phyloP scores from a whole-genome alignment of 139 green algal species.

The Tetratostichococcus sp. region DNA sequence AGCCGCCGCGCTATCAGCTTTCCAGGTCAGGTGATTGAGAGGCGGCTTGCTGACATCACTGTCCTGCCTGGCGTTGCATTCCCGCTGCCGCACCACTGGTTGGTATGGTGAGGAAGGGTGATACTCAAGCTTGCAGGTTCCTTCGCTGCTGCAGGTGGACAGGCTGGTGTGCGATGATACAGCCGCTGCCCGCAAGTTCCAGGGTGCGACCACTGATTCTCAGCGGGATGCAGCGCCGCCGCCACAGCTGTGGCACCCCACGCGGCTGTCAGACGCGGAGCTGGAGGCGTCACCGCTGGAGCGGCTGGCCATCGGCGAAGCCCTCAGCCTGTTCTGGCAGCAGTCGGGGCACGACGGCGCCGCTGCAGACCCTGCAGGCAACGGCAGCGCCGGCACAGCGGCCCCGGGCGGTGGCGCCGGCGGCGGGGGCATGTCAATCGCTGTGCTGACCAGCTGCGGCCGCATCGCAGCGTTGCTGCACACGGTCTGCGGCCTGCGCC shows the following conservation, averaged over 20 bases:
- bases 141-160: constrained; percentile 28
- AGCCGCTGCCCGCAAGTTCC: constrained; percentile 18
- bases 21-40: neutral
- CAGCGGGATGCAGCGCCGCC: constrained; percentile 10
- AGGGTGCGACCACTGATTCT: constrained; percentile 13
- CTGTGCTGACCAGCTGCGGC: neutral
- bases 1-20: neutral
- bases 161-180: constrained; percentile 29
- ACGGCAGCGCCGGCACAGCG: neutral
- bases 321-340: constrained; percentile 20
- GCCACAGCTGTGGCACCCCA: constrained; percentile 16
- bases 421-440: neutral
- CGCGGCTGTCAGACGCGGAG: constrained; percentile 21
- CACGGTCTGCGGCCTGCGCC: neutral
- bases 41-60: constrained; percentile 14
- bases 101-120: too few species aligned
- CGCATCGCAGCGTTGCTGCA: constrained; percentile 6
- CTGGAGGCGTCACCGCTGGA: constrained; percentile 17
- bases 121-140: neutral
- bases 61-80: neutral
- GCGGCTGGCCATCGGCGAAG: constrained; percentile 1
- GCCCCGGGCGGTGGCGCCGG: too few species aligned
- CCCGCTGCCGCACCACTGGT: too few species aligned
- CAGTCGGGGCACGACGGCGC: neutral
- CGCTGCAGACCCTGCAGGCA: neutral